Percentiles rank a stretch among this genome's conserved stretches.
Conservation (phyloP, 495 filamentous ascomycete species). For the Neurospora sp. region DNA sequence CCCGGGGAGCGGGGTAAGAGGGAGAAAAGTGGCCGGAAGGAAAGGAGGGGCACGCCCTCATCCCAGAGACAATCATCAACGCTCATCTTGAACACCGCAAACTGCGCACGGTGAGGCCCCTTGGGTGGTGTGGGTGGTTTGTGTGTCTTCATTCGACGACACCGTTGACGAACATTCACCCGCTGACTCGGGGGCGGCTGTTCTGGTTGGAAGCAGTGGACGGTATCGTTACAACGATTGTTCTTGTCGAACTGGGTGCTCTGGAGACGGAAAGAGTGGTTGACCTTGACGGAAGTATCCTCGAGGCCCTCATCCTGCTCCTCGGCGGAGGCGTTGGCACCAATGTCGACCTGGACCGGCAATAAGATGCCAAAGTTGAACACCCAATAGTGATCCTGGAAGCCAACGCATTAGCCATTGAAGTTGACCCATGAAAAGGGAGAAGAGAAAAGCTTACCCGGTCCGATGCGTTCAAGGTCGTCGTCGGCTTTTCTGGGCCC, state of each 20-base stretch:
- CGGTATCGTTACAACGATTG: conserved; percentile 3
- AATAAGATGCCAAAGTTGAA: too few relatives aligned
- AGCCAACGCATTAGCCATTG: too few relatives aligned
- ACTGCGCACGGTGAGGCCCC: not conserved
- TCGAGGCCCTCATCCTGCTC: conserved; percentile 65
- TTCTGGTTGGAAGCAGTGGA: not conserved
- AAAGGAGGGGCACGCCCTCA: not conserved
- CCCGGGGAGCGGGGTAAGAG: too few relatives aligned
- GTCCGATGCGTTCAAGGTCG: too few relatives aligned
- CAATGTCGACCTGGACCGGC: conserved; percentile 58
- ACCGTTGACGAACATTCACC: not conserved
- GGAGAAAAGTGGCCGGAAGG: too few relatives aligned
- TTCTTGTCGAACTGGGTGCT: conserved; percentile 77
- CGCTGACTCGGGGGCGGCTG: not conserved
- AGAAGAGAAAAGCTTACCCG: too few relatives aligned
- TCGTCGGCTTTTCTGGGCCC: too few relatives aligned
- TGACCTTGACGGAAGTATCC: conserved; percentile 64
- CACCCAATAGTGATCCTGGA: too few relatives aligned
- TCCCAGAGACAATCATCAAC: not conserved
- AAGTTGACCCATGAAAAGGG: too few relatives aligned
- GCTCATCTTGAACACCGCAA: not conserved
- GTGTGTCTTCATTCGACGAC: not conserved
- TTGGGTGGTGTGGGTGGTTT: not conserved
- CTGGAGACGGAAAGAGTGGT: conserved; percentile 84
- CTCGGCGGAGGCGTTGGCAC: conserved; percentile 95